A percentile compares a stretch with the other conserved stretches of the same genome.
These are phyloP conservation scores for Citrullus colocynthis DNA, from an alignment of 306 rosid genomes.

Conservation along the genomic window DNA sequence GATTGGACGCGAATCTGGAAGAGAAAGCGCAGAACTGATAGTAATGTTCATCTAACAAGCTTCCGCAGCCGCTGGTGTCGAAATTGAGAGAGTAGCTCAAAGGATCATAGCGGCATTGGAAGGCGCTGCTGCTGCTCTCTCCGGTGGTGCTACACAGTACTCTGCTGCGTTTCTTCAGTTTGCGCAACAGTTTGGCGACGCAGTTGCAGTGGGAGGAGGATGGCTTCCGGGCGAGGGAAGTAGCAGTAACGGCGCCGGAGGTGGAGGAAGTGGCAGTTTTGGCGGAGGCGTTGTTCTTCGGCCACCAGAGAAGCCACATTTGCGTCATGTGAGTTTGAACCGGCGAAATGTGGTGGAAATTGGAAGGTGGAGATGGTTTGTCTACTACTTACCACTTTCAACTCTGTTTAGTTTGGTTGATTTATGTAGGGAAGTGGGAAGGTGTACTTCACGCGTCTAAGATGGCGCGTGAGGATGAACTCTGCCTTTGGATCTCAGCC, in stretches of 20 bases:
- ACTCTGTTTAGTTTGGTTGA: neutral
- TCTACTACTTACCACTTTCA: neutral
- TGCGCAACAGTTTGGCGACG: conserved; percentile 37
- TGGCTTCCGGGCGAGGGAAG: neutral
- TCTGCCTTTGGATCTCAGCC: neutral
- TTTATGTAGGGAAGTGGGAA: neutral
- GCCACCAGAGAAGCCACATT: conserved; percentile 40
- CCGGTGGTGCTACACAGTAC: conserved; percentile 11
- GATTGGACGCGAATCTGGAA: conserved; percentile 57
- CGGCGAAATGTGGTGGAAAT: neutral
- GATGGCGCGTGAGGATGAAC: neutral
- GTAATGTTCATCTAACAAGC: conserved; percentile 52
- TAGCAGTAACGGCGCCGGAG: neutral
- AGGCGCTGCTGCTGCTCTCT: conserved; percentile 20
- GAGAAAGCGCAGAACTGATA: conserved; percentile 65
- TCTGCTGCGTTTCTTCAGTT: conserved; percentile 31
- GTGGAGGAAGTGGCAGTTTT: conserved; percentile 1
- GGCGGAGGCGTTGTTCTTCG: conserved; percentile 20
- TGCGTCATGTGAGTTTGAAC: conserved; percentile 3
- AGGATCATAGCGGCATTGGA: conserved; percentile 69
- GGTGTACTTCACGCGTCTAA: neutral
- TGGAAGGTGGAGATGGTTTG: neutral
- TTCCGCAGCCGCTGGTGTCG: conserved; percentile 51
- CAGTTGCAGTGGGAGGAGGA: conserved; percentile 8
- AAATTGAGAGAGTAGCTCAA: conserved; percentile 76